These are phyloP conservation scores for Ophiosphaerella korrae DNA, from an alignment of 2,329 filamentous ascomycete species.

Conservation along the genomic window DNA sequence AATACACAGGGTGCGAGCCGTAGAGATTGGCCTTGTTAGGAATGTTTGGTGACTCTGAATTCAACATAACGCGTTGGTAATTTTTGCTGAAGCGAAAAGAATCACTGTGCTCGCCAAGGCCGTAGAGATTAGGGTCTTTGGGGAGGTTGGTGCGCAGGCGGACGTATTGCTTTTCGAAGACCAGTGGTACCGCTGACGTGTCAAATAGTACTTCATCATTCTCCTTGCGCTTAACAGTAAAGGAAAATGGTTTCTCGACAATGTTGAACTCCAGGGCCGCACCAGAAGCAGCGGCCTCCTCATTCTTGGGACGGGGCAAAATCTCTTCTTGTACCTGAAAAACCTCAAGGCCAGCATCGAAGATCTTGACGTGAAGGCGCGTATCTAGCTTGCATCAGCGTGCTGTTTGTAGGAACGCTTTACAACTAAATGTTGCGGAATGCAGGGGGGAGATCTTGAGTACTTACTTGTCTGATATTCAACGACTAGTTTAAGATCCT, in stretches of 20 bases:
- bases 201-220: slow-evolving; percentile 70
- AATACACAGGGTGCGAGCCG: slow-evolving; percentile 74
- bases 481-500: slow-evolving; percentile 62
- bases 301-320: slow-evolving; percentile 63
- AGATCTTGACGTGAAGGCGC: slow-evolving; percentile 76
- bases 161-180: slow-evolving; percentile 81
- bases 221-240: slow-evolving; percentile 64
- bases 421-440: neutral
- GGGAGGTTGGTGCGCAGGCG: slow-evolving; percentile 74
- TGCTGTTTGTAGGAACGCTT: neutral
- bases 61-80: slow-evolving; percentile 73
- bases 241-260: slow-evolving; percentile 67
- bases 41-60: slow-evolving; percentile 66
- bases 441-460: neutral
- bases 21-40: slow-evolving; percentile 71
- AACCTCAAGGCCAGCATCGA: slow-evolving; percentile 70
- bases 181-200: slow-evolving; percentile 66
- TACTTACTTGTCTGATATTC: slow-evolving; percentile 64
- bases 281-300: slow-evolving; percentile 35
- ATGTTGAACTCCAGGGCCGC: slow-evolving; percentile 62
- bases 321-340: slow-evolving; percentile 77
- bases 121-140: slow-evolving; percentile 72
- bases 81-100: slow-evolving; percentile 69
- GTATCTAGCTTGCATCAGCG: slow-evolving; percentile 53
- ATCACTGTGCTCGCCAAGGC: slow-evolving; percentile 78